Percentiles rank a stretch among this genome's conserved stretches.
Conservation (phyloP, 306 rosid species). For the Trifolium subterraneum region DNA sequence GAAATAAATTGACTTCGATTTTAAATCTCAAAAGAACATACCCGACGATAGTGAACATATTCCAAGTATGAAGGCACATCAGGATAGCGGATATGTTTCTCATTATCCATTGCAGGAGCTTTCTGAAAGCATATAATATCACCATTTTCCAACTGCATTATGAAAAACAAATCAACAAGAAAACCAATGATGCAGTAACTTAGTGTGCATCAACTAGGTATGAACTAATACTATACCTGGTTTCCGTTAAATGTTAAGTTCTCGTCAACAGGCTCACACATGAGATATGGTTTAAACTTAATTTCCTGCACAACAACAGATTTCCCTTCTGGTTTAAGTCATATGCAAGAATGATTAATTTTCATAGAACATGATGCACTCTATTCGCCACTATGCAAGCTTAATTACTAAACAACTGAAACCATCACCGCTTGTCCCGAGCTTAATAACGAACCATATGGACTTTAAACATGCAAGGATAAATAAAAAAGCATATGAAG, state of each 20-base stretch:
- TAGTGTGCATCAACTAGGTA: too few species aligned
- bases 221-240: neutral
- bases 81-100: neutral
- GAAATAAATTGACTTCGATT: neutral
- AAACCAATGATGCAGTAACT: too few species aligned
- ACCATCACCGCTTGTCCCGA: neutral
- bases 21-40: neutral
- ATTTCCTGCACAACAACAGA: neutral
- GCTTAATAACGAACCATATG: too few species aligned
- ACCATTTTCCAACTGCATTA: neutral
- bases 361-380: neutral
- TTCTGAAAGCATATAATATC: slow-evolving; percentile 1
- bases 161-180: neutral
- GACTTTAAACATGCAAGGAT: neutral
- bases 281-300: neutral
- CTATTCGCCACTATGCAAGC: neutral
- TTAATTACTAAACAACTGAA: neutral
- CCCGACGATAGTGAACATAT: neutral
- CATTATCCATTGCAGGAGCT: neutral
- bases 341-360: neutral
- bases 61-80: neutral
- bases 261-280: neutral
- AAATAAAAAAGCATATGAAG: neutral
- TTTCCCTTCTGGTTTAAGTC: neutral
- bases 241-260: neutral